Percentiles rank a stretch among this genome's conserved stretches.
Conservation (phyloP, 2,329 filamentous ascomycete genomes). For the Ceratocystis alfenasii region DNA sequence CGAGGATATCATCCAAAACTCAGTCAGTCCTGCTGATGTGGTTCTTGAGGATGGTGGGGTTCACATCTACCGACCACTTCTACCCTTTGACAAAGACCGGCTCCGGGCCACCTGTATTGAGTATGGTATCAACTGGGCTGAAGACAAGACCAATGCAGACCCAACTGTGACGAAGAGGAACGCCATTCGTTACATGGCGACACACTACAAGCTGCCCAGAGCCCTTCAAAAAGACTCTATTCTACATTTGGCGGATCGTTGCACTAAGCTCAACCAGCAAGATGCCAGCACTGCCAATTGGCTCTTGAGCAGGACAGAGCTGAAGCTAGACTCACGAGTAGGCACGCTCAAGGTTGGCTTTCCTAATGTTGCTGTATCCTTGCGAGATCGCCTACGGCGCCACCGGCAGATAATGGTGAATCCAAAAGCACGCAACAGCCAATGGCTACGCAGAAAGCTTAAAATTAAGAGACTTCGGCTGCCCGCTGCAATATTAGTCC, state of each 20-base stretch:
- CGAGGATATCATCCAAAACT: neutral
- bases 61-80: conserved; percentile 54
- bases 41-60: conserved; percentile 54
- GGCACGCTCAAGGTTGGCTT: conserved; percentile 1
- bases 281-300: conserved; percentile 43
- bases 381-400: neutral
- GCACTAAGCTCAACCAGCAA: conserved; percentile 33
- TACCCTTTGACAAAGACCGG: conserved; percentile 58
- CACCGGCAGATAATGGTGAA: neutral
- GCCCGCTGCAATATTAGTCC: conserved; percentile 37
- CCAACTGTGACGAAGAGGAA: conserved; percentile 68
- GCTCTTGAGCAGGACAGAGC: conserved; percentile 28
- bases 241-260: conserved; percentile 45
- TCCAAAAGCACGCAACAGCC: neutral
- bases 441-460: conserved; percentile 1
- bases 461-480: neutral
- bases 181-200: conserved; percentile 54
- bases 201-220: conserved; percentile 46
- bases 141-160: conserved; percentile 74
- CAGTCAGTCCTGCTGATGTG: conserved; percentile 22
- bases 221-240: conserved; percentile 58
- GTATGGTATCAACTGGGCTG: conserved; percentile 61
- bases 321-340: neutral
- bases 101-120: conserved; percentile 63
- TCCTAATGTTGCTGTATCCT: neutral